Evolutionary conservation across 208 protist genomes (phyloP).

Genomic region (Trypanosoma theileri): DNA sequence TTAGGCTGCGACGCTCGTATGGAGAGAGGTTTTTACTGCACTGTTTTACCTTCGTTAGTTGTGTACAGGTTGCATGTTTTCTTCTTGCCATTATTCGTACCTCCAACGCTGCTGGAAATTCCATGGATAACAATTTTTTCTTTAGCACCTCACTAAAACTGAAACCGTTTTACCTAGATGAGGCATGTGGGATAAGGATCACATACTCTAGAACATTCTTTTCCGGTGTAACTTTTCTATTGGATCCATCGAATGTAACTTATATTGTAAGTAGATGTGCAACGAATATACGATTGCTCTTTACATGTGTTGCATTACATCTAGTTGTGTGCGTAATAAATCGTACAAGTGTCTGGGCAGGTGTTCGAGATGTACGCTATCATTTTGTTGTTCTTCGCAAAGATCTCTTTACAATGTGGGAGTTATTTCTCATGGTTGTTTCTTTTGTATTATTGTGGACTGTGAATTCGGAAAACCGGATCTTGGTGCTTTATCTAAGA

Average conservation of each 20-base stretch:
- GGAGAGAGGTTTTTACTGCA: conserved; percentile 70
- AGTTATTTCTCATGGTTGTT: conserved; percentile 63
- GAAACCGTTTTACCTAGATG: conserved; percentile 28
- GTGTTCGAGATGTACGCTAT: conserved; percentile 74
- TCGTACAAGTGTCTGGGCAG: conserved; percentile 62
- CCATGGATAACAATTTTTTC: conserved; percentile 74
- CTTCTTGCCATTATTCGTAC: conserved; percentile 57
- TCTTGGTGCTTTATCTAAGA: conserved; percentile 62
- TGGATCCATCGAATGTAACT: conserved; percentile 54
- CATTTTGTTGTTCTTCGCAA: conserved; percentile 86
- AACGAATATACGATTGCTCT: conserved; percentile 69
- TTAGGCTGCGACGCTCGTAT: conserved; percentile 62
- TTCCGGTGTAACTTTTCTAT: conserved; percentile 39
- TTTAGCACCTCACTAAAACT: conserved; percentile 38
- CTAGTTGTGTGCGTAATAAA: conserved; percentile 56
- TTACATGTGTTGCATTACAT: conserved; percentile 49
- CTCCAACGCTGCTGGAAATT: conserved; percentile 32
- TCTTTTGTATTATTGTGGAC: conserved; percentile 46
- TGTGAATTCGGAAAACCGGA: conserved; percentile 46
- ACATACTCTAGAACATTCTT: conserved; percentile 50
- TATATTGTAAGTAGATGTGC: conserved; percentile 72
- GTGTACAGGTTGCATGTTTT: conserved; percentile 71
- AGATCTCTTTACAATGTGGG: conserved; percentile 76
- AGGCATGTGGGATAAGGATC: conserved; percentile 41
- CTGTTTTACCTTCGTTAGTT: conserved; percentile 51